Conservation (phyloP, 2,329 filamentous ascomycete genomes). For the Epichloe amarillans region DNA sequence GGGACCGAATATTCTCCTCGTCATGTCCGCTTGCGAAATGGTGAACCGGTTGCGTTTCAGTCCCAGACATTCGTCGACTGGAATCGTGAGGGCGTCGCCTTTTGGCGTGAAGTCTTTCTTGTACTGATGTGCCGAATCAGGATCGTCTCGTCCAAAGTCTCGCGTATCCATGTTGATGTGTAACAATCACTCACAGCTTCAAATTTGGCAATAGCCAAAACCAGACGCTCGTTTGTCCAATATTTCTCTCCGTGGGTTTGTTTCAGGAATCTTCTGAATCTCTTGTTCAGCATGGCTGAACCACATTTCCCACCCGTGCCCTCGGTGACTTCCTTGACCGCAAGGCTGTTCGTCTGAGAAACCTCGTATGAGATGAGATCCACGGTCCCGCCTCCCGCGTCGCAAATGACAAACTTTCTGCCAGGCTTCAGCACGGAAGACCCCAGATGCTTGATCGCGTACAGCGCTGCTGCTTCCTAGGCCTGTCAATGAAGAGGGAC, state of each 20-base stretch:
- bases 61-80: conserved; percentile 20
- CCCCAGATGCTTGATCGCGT: conserved; percentile 30
- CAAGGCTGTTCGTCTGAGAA: conserved; percentile 25
- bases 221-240: conserved; percentile 28
- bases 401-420: conserved; percentile 38
- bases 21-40: conserved; percentile 46
- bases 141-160: no score
- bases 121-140: conserved; percentile 13
- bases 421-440: conserved; percentile 27
- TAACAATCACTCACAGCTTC: conserved; percentile 22
- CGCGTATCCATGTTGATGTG: not conserved
- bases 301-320: conserved; percentile 37
- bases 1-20: conserved; percentile 35
- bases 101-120: conserved; percentile 25
- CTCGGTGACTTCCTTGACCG: conserved; percentile 34
- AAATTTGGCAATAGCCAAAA: conserved; percentile 28
- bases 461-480: conserved; percentile 37
- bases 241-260: conserved; percentile 29
- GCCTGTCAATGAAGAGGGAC: not conserved
- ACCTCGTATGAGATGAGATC: conserved; percentile 42
- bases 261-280: conserved; percentile 31
- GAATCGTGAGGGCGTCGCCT: conserved; percentile 23
- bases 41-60: conserved; percentile 18
- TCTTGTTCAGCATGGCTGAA: conserved; percentile 33
- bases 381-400: conserved; percentile 40